Evolutionary conservation across 2,329 filamentous ascomycete species (phyloP), one percentile per base, ranked within the genome.

Genomic region (Diaporthe destruens): DNA sequence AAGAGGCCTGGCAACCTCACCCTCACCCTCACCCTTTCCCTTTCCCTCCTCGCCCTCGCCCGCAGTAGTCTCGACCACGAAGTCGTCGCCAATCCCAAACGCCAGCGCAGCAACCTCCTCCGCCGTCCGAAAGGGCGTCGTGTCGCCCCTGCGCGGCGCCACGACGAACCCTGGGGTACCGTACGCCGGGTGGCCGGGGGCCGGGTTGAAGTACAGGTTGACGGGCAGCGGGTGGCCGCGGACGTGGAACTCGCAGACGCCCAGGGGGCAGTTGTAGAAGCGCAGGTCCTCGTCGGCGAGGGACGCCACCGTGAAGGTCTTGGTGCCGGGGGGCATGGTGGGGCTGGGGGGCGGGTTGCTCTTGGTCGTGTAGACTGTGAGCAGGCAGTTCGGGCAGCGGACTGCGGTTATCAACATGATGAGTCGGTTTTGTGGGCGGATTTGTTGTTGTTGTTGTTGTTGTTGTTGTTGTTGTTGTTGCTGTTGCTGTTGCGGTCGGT

Each of bases 131-230:
- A 65, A 36, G 1, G 61, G 29, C 11, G 0, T 25, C 0, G 32
- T 65, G 1, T 36, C 6, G 44, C 1, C 1, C 1, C 11, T 65
- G 20, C 29, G 6, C 29, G 11, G 20, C 8, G 1, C 6, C 0
- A 36, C 1, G 1, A 0, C 3, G 3, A 65, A 12, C 6, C 44
- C 44, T 1, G 3, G 5, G 1, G 44, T 3, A 1, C 18, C 1
- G 5, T 0, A 8, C 6, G 3, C 36, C 0, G 1, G 6, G 2
- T 6, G 11, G 9, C 20, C 11, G 12, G 9, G 1, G 5, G 11
- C 8, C 9, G 9, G 2, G 7, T 23, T 34, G 12, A 11, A 7
- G 44, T 65, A 51, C 20, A 65, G 44, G 20, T 65, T 51, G 20
- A 65, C 8, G n/a, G n/a, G n/a, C n/a, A n/a, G n/a, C 0, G 1